Evolutionary conservation across 208 protist species (phyloP).

Genomic region (Herpetomonas tarakana): DNA sequence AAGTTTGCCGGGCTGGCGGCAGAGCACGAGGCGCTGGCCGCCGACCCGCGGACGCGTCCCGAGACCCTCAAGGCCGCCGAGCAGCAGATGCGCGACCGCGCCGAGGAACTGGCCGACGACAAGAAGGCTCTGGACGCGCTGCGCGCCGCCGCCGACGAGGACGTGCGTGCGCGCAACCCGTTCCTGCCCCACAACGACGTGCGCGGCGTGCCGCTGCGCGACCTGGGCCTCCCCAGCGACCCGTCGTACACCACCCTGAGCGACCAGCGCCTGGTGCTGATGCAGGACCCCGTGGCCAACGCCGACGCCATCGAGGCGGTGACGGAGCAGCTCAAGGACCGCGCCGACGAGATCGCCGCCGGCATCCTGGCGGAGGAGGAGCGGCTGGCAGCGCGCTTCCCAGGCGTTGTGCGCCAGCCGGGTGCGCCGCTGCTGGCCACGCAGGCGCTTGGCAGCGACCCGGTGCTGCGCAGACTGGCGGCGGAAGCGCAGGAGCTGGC

Average conservation of each 20-base stretch:
- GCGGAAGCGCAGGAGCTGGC: conserved; percentile 12
- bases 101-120: conserved; percentile 18
- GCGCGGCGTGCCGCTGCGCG: conserved; percentile 37
- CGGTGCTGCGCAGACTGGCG: conserved; percentile 19
- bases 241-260: conserved; percentile 18
- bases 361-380: conserved; percentile 17
- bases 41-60: conserved; percentile 23
- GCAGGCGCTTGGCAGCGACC: conserved; percentile 25
- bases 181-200: conserved; percentile 67
- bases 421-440: conserved; percentile 22
- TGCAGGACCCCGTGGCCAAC: conserved; percentile 25
- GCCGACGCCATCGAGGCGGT: conserved; percentile 12
- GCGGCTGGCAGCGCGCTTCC: conserved; percentile 11
- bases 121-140: conserved; percentile 18
- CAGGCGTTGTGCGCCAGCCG: background rate
- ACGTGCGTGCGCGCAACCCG: conserved; percentile 58
- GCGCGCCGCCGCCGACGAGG: conserved; percentile 21
- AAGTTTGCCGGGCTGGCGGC: background rate
- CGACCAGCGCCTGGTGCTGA: conserved; percentile 19
- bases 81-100: conserved; percentile 27
- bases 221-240: conserved; percentile 32
- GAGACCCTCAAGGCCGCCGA: conserved; percentile 24
- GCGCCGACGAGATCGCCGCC: conserved; percentile 23
- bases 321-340: conserved; percentile 13
- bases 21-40: conserved; percentile 15